Percentiles rank a stretch among this genome's conserved stretches.
Evolutionary conservation across 495 filamentous ascomycete genomes (phyloP).

Genomic region (Neurospora sp.): DNA sequence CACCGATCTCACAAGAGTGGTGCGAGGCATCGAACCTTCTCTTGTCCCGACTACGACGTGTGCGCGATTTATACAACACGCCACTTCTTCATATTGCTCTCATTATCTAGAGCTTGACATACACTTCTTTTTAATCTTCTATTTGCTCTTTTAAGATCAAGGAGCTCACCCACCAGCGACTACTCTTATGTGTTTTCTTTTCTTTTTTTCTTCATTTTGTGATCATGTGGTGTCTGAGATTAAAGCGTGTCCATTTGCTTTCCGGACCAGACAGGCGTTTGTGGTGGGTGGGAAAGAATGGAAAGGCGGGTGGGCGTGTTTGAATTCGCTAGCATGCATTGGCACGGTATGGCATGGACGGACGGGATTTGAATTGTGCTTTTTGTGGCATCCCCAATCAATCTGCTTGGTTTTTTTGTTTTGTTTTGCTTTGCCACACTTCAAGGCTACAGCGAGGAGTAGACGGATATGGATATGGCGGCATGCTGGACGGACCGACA

Average conservation of each 20-base stretch:
- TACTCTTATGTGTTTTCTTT: background rate
- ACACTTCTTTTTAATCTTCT: background rate
- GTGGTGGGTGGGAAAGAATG: background rate
- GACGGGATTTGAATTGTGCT: background rate
- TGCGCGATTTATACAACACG: background rate
- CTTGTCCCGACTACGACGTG: background rate
- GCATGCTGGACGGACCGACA: background rate
- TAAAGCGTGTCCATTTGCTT: background rate
- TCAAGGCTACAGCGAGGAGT: background rate
- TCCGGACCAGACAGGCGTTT: background rate
- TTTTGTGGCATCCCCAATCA: background rate
- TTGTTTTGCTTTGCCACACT: background rate
- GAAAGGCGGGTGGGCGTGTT: background rate
- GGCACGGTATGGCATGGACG: background rate
- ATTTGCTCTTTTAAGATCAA: background rate
- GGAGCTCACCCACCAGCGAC: background rate
- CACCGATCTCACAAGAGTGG: background rate
- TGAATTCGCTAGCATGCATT: background rate
- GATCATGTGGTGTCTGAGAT: background rate
- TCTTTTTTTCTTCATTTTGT: background rate
- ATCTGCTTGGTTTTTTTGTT: background rate
- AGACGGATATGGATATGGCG: background rate
- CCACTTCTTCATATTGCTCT: background rate
- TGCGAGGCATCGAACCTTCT: background rate
- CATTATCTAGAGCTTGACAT: background rate